Evolutionary conservation across 2,329 filamentous ascomycete genomes (phyloP).

Genomic region (Xylaria sp.): DNA sequence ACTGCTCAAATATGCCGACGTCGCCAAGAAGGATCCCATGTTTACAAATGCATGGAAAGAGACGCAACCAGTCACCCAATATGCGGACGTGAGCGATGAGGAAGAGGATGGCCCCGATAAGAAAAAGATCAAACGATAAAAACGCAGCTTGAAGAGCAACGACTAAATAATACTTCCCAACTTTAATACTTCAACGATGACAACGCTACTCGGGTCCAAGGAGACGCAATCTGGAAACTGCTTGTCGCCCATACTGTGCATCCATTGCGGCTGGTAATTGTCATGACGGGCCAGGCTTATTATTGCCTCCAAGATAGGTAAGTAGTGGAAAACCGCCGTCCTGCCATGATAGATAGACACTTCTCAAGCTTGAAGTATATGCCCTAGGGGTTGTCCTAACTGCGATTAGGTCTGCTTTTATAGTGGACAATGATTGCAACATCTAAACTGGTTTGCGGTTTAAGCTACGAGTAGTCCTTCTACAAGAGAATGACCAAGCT

Average conservation of each 20-base stretch:
- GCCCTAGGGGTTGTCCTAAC: neutral
- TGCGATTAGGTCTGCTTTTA: neutral
- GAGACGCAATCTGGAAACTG: slow-evolving; percentile 1
- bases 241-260: neutral
- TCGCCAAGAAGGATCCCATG: slow-evolving; percentile 90
- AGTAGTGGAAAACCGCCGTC: neutral
- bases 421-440: neutral
- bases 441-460: neutral
- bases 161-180: neutral
- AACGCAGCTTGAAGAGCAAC: slow-evolving; percentile 6
- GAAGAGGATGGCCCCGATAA: slow-evolving; percentile 78
- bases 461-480: neutral
- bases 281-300: neutral
- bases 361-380: neutral
- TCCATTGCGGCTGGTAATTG: neutral
- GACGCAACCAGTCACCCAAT: slow-evolving; percentile 92
- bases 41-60: slow-evolving; percentile 94
- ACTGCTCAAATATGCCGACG: slow-evolving; percentile 91
- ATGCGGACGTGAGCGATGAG: slow-evolving; percentile 87
- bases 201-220: neutral
- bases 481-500: neutral
- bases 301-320: neutral
- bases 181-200: neutral
- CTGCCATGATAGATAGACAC: slow-evolving; percentile 3
- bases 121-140: slow-evolving; percentile 66